Conservation (phyloP, 2,329 filamentous ascomycete genomes). For the Pseudogymnoascus sp. region DNA sequence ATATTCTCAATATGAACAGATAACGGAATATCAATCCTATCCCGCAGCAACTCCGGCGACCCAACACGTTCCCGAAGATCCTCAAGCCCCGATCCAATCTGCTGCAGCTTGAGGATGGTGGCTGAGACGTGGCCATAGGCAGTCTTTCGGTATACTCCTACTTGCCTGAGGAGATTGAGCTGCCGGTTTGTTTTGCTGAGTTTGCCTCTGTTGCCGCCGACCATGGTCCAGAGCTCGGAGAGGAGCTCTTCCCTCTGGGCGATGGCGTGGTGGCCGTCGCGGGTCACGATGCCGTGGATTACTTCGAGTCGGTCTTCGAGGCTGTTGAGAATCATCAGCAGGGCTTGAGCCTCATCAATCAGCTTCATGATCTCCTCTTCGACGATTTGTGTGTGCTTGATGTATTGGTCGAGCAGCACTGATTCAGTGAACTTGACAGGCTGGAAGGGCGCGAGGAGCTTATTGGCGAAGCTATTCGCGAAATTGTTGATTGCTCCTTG, state of each 20-base stretch:
- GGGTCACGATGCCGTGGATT: constrained; percentile 62
- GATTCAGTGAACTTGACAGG: constrained; percentile 52
- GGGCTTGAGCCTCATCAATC: constrained; percentile 62
- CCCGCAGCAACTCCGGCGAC: constrained; percentile 53
- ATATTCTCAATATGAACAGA: constrained; percentile 71
- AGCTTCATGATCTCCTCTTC: constrained; percentile 62
- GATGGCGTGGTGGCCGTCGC: constrained; percentile 53
- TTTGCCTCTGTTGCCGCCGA: constrained; percentile 60
- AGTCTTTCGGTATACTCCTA: constrained; percentile 57
- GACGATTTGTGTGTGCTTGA: constrained; percentile 62
- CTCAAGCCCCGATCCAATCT: constrained; percentile 63
- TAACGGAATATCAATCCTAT: constrained; percentile 50
- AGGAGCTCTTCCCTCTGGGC: constrained; percentile 59
- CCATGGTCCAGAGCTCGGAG: constrained; percentile 63
- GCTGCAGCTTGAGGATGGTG: constrained; percentile 65
- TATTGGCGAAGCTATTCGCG: constrained; percentile 32
- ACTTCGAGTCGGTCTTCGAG: constrained; percentile 63
- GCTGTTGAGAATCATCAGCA: constrained; percentile 57
- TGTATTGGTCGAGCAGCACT: constrained; percentile 64
- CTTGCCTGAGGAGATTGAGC: constrained; percentile 55
- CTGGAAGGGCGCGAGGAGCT: constrained; percentile 53
- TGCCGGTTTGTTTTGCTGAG: constrained; percentile 57
- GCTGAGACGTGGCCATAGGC: constrained; percentile 63
- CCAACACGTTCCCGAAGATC: constrained; percentile 66
- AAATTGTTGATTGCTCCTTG: constrained; percentile 33